Percentiles rank a stretch among this genome's conserved stretches.
phyloP scores from a whole-genome alignment of 2,329 filamentous ascomycete species.

The Clonostachys sp. region DNA sequence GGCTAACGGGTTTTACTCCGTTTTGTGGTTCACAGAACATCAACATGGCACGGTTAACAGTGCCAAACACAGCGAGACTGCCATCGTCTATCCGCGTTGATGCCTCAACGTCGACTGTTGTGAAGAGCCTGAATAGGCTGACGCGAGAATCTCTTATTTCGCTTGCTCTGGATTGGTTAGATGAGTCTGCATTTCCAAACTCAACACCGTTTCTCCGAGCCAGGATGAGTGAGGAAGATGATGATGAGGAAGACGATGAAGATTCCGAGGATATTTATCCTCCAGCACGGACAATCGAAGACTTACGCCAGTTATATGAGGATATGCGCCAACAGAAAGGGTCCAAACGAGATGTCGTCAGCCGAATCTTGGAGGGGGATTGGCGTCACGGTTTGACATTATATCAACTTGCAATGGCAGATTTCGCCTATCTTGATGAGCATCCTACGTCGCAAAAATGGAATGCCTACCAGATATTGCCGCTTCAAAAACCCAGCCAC shows the following conservation, averaged over 20 bases:
- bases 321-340: conserved; percentile 56
- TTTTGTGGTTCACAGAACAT: neutral
- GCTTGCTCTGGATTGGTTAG: conserved; percentile 74
- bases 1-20: no score
- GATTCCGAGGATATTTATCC: conserved; percentile 65
- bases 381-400: conserved; percentile 61
- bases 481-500: conserved; percentile 33
- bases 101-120: conserved; percentile 57
- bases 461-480: conserved; percentile 56
- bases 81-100: conserved; percentile 67
- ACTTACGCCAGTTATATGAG: conserved; percentile 61
- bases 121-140: conserved; percentile 64
- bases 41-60: conserved; percentile 51
- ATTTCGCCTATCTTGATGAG: conserved; percentile 61
- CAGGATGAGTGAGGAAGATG: conserved; percentile 2
- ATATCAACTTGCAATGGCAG: conserved; percentile 66
- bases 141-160: conserved; percentile 68
- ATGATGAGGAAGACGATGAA: conserved; percentile 46
- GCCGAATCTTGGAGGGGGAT: conserved; percentile 62
- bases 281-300: conserved; percentile 58
- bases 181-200: conserved; percentile 59
- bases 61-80: conserved; percentile 68
- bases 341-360: conserved; percentile 58
- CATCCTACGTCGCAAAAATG: conserved; percentile 61
- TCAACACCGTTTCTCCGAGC: conserved; percentile 25